phyloP scores from a whole-genome alignment of 768 basidiomycete genomes.

The Lactarius hatsudake region DNA sequence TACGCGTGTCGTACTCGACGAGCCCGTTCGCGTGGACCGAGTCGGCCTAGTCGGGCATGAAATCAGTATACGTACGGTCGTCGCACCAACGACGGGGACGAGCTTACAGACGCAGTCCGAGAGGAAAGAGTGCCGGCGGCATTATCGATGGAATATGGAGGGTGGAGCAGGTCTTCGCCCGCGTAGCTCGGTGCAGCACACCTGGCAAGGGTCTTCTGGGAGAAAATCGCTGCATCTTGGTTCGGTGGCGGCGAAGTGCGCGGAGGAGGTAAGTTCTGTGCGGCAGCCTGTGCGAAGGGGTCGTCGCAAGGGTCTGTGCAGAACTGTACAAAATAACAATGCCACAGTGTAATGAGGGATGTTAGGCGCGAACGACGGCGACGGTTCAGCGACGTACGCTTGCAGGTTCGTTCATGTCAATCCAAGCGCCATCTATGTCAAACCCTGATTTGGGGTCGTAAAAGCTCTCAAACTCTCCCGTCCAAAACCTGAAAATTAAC shows the following conservation, averaged over 20 bases:
- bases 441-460: constrained; percentile 52
- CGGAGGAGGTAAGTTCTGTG: constrained; percentile 53
- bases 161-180: constrained; percentile 43
- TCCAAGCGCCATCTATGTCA: constrained; percentile 72
- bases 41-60: constrained; percentile 29
- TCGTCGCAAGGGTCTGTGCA: constrained; percentile 60
- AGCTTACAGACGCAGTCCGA: constrained; percentile 52
- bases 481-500: constrained; percentile 51
- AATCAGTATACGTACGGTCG: neutral
- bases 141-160: constrained; percentile 61
- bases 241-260: constrained; percentile 50
- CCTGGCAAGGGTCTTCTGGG: constrained; percentile 31
- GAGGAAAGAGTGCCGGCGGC: constrained; percentile 48
- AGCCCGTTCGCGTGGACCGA: constrained; percentile 56
- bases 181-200: constrained; percentile 28
- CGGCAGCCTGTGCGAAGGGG: constrained; percentile 54
- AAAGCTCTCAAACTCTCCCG: constrained; percentile 55
- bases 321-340: constrained; percentile 42
- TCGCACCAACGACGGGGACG: neutral
- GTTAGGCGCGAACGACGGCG: neutral
- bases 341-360: neutral
- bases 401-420: constrained; percentile 73
- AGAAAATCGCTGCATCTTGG: constrained; percentile 53
- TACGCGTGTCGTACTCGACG: constrained; percentile 54
- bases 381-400: constrained; percentile 43